Conservation (phyloP, 1,139 yeast genomes). For the Diutina neorugosa region DNA sequence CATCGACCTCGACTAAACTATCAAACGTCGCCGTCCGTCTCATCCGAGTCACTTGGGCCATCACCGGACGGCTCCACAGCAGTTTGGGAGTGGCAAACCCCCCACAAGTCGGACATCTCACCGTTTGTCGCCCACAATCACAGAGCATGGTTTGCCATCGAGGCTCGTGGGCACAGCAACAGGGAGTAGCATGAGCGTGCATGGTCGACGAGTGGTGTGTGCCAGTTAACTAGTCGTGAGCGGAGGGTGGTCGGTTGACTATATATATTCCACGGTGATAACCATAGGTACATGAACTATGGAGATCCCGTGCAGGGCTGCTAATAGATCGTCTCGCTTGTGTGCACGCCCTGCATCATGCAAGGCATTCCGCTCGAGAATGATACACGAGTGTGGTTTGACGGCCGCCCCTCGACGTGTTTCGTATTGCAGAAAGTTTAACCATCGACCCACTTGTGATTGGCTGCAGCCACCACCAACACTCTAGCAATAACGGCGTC, state of each 20-base stretch:
- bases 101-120: not conserved
- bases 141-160: slow-evolving; percentile 2
- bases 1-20: not conserved
- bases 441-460: too few relatives aligned
- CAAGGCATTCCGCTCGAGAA: not conserved
- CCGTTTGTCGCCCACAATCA: not conserved
- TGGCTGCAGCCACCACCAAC: too few relatives aligned
- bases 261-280: not conserved
- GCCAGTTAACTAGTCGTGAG: too few relatives aligned
- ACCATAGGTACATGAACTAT: not conserved
- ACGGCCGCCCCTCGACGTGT: too few relatives aligned
- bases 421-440: too few relatives aligned
- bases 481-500: too few relatives aligned
- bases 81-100: not conserved
- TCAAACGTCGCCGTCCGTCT: not conserved
- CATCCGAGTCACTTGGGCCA: not conserved
- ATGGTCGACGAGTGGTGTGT: too few relatives aligned
- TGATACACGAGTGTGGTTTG: not conserved
- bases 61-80: not conserved
- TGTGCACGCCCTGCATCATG: not conserved
- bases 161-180: not conserved
- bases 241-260: too few relatives aligned
- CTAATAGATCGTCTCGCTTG: not conserved
- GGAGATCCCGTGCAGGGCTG: not conserved
- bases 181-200: not conserved